Conservation (phyloP, 192 early-diverging fungal species). For the Fimicolochytrium jonesii region DNA sequence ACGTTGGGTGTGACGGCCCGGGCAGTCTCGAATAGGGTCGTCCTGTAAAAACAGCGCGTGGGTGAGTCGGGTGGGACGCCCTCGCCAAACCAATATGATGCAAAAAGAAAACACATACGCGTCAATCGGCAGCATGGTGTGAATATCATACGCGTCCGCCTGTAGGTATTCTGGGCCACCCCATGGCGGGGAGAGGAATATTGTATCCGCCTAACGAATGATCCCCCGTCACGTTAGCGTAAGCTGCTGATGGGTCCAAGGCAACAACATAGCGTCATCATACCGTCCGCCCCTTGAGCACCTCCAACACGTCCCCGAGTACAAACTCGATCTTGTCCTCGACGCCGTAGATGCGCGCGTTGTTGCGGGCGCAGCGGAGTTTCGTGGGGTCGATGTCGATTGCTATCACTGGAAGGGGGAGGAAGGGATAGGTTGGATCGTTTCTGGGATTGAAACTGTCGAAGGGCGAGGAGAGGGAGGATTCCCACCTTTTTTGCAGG, state of each 20-base stretch:
- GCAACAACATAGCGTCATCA: too few species aligned
- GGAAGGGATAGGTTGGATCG: not conserved
- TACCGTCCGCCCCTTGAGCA: too few species aligned
- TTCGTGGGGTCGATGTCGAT: constrained; percentile 84
- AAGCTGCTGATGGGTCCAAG: too few species aligned
- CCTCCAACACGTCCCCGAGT: constrained; percentile 77
- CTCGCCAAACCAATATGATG: too few species aligned
- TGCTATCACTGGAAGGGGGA: constrained; percentile 72
- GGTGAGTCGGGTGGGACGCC: not conserved
- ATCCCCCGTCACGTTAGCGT: too few species aligned
- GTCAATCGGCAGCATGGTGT: constrained; percentile 69
- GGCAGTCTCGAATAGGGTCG: constrained; percentile 60
- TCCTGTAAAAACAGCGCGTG: constrained; percentile 12
- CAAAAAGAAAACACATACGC: too few species aligned
- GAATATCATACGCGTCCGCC: constrained; percentile 58
- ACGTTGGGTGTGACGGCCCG: constrained; percentile 50
- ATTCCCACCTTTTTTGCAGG: constrained; percentile 65
- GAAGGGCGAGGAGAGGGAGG: not conserved
- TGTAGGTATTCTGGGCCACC: constrained; percentile 79
- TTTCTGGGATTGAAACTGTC: not conserved
- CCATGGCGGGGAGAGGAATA: constrained; percentile 96
- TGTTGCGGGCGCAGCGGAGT: constrained; percentile 75
- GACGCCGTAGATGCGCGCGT: constrained; percentile 88
- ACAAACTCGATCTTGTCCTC: constrained; percentile 90
- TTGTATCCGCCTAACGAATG: constrained; percentile 70